Evolutionary conservation across 2,329 filamentous ascomycete genomes (phyloP).

Genomic region (Cladosporium austrohemisphaericum): DNA sequence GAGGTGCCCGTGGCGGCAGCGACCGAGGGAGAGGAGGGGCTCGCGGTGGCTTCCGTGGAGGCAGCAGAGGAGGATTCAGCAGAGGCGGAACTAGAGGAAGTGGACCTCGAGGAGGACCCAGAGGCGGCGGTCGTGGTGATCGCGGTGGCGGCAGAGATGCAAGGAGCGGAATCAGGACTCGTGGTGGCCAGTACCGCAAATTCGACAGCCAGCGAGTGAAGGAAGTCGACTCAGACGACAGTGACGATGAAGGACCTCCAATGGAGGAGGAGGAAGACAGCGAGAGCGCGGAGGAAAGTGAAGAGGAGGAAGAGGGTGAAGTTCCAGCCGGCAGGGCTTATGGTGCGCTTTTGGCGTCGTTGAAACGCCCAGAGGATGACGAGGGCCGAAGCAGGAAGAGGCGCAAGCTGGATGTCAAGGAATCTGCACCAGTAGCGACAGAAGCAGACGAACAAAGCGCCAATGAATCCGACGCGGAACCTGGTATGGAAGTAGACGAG

Average conservation of each 20-base stretch:
- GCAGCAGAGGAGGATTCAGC: constrained; percentile 27
- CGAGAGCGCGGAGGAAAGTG: constrained; percentile 23
- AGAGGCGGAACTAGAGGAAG: constrained; percentile 29
- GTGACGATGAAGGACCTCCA: constrained; percentile 17
- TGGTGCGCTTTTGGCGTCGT: constrained; percentile 54
- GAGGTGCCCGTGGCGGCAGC: background rate
- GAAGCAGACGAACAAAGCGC: constrained; percentile 34
- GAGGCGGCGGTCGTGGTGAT: constrained; percentile 21
- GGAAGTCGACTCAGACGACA: constrained; percentile 30
- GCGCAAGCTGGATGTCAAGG: constrained; percentile 45
- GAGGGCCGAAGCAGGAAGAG: constrained; percentile 50
- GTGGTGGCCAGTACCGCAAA: constrained; percentile 30
- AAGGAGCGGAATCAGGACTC: constrained; percentile 32
- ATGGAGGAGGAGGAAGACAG: constrained; percentile 20
- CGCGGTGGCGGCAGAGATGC: constrained; percentile 26
- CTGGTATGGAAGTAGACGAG: constrained; percentile 32
- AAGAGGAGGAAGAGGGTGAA: constrained; percentile 32
- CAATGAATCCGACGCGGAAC: constrained; percentile 38
- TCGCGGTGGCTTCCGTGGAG: constrained; percentile 3
- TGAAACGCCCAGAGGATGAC: constrained; percentile 42
- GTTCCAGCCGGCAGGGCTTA: constrained; percentile 45
- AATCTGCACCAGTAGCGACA: constrained; percentile 20
- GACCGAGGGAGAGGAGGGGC: constrained; percentile 22
- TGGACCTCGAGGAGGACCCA: constrained; percentile 31
- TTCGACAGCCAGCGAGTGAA: constrained; percentile 34